Conservation (phyloP, 257 asterid genomes). For the Forsythia suspensa region DNA sequence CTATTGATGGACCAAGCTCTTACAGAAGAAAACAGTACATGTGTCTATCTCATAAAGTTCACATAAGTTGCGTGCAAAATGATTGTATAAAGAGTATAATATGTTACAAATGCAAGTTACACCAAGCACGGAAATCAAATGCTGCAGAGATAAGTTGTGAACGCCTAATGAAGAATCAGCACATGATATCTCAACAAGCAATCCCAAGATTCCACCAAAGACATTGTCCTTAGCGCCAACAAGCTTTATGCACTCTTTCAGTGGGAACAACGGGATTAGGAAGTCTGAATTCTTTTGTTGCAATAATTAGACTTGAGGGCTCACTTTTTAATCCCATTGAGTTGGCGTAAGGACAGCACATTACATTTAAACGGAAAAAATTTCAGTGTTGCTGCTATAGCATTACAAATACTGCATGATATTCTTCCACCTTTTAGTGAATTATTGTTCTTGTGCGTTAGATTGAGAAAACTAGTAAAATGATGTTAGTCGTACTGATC, state of each 20-base stretch:
- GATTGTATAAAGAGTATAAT: neutral
- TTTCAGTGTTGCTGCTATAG: neutral
- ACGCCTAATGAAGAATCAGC: neutral
- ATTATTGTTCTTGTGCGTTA: neutral
- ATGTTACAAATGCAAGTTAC: neutral
- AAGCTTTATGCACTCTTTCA: neutral
- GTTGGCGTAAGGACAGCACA: neutral
- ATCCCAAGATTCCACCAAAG: neutral
- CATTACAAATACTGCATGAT: neutral
- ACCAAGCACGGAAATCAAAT: neutral
- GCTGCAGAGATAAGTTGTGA: neutral
- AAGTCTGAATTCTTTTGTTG: neutral
- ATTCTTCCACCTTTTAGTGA: neutral
- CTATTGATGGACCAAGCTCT: neutral
- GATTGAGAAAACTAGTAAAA: neutral
- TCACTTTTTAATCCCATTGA: neutral
- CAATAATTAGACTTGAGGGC: neutral
- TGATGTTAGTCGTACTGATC: neutral
- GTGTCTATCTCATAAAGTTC: neutral
- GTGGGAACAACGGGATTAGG: neutral
- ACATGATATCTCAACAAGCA: neutral
- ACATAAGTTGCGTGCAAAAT: neutral
- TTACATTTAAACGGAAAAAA: neutral
- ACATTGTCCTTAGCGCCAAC: neutral
- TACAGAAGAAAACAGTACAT: neutral